These are phyloP conservation scores for Monilinia aucupariae DNA, from an alignment of 2,329 filamentous ascomycete genomes.

Conservation along the genomic window DNA sequence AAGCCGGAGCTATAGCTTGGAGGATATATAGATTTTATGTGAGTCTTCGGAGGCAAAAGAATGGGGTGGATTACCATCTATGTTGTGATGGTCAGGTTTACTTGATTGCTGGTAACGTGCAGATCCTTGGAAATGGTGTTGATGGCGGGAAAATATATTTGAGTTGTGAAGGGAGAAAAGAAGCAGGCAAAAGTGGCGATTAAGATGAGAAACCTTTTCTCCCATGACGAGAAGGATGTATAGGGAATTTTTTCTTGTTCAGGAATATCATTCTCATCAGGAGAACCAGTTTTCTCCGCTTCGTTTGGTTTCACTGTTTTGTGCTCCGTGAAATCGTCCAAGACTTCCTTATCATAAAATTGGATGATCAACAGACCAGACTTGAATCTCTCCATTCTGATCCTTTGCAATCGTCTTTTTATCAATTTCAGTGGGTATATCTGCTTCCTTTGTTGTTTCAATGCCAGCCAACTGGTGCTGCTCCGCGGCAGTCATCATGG, in stretches of 20 bases:
- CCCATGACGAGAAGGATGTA: constrained; percentile 27
- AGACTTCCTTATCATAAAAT: not conserved
- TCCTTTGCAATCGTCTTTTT: not conserved
- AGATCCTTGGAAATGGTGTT: constrained; percentile 45
- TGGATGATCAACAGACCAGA: no score
- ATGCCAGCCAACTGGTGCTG: not conserved
- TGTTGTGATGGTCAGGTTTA: constrained; percentile 39
- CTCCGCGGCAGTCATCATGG: not conserved
- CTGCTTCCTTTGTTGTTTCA: not conserved
- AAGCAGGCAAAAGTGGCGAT: constrained; percentile 31
- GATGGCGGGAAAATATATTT: constrained; percentile 52
- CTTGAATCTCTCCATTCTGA: not conserved
- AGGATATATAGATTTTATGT: constrained; percentile 40
- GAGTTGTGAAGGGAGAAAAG: constrained; percentile 41
- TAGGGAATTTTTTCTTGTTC: constrained; percentile 18
- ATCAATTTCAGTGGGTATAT: no score
- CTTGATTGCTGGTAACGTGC: constrained; percentile 38
- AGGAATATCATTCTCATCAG: no score
- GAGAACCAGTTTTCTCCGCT: not conserved
- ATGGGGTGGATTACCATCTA: constrained; percentile 33
- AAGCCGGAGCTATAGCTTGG: constrained; percentile 53
- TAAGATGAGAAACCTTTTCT: constrained; percentile 43
- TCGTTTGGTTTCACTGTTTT: no score
- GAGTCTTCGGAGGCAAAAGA: not conserved
- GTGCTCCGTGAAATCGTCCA: not conserved